These are phyloP conservation scores for Themeda triandra DNA, from an alignment of 176 grass and related monocot species.

Conservation along the genomic window DNA sequence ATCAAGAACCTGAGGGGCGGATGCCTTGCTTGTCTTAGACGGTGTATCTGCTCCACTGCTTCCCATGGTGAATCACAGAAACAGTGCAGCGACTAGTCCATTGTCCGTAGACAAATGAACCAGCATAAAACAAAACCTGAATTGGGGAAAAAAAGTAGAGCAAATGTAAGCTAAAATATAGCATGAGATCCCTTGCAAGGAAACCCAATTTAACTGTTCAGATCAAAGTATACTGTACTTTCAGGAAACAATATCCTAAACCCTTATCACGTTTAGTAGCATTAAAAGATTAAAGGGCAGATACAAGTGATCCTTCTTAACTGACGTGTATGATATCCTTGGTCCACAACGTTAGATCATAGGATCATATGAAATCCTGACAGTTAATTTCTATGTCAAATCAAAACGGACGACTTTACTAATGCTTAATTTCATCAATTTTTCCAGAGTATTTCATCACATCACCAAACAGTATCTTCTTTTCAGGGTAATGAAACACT, in stretches of 20 bases:
- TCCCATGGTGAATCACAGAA: slow-evolving; percentile 56
- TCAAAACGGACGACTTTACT: neutral
- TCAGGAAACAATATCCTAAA: slow-evolving; percentile 9
- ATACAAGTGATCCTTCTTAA: neutral
- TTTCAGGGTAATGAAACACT: too few relatives aligned
- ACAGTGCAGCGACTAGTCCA: slow-evolving; percentile 25
- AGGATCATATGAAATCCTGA: neutral
- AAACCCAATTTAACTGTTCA: neutral
- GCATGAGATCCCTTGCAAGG: neutral
- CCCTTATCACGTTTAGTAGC: neutral
- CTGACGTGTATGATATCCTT: neutral
- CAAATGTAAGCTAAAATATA: slow-evolving; percentile 21
- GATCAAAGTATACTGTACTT: neutral
- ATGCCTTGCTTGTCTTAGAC: slow-evolving; percentile 64
- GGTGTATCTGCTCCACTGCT: slow-evolving; percentile 64
- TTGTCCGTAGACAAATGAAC: slow-evolving; percentile 24
- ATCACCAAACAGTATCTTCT: neutral
- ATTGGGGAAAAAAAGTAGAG: neutral
- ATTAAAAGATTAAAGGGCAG: neutral
- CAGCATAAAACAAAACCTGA: slow-evolving; percentile 37
- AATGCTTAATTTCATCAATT: neutral
- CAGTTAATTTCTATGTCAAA: neutral
- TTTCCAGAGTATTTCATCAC: neutral
- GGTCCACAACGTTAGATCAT: neutral
- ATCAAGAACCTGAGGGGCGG: slow-evolving; percentile 61